These are phyloP conservation scores for Neodidymelliopsis sp. DNA, from an alignment of 2,329 filamentous ascomycete species.

Conservation along the genomic window DNA sequence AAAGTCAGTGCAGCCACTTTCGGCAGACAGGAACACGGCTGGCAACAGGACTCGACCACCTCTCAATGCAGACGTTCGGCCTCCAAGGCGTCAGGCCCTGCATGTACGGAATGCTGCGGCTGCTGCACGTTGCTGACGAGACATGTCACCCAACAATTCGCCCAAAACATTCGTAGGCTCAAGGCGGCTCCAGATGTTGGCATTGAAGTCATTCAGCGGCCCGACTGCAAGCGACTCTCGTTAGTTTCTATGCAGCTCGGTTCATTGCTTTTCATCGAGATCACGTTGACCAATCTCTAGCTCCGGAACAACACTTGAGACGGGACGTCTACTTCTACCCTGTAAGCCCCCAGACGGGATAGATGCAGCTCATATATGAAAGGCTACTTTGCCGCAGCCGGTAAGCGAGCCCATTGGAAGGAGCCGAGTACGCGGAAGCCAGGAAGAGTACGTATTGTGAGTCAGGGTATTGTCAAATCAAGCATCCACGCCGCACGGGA, in stretches of 20 bases:
- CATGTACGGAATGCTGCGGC: no score
- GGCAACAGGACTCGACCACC: neutral
- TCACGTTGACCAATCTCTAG: neutral
- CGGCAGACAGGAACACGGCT: neutral
- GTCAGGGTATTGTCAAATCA: neutral
- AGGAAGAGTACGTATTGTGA: slow-evolving; percentile 1
- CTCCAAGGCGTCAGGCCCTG: no score
- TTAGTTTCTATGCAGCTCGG: neutral
- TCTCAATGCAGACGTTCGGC: no score
- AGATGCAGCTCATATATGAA: neutral
- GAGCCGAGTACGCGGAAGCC: neutral
- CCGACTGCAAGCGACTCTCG: neutral
- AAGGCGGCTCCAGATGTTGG: no score
- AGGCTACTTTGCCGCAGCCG: neutral
- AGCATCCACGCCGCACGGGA: neutral
- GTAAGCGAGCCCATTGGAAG: slow-evolving; percentile 3
- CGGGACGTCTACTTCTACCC: neutral
- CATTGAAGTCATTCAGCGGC: neutral
- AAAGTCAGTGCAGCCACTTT: slow-evolving; percentile 1
- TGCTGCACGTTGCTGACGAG: neutral
- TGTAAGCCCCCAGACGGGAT: neutral
- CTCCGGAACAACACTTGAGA: neutral
- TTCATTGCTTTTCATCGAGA: neutral
- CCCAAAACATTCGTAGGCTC: no score
- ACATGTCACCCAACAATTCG: no score